phyloP scores from a whole-genome alignment of 1,284 basidiomycete genomes.

The Puccinia novopanici region DNA sequence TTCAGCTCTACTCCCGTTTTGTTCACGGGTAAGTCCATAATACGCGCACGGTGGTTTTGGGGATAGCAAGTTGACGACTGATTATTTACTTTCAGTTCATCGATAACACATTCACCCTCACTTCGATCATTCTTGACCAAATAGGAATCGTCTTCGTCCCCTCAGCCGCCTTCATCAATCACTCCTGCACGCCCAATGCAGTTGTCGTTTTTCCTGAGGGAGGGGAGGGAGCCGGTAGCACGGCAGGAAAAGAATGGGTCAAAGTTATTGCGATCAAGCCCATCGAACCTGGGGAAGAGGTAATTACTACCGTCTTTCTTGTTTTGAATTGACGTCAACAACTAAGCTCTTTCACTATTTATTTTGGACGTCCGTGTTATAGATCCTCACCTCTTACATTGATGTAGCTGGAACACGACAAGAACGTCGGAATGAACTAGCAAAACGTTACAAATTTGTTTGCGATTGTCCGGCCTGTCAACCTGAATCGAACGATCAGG shows the following conservation, averaged over 20 bases:
- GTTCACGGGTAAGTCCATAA: slow-evolving; percentile 27
- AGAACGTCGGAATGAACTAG: slow-evolving; percentile 67
- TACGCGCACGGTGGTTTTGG: too few relatives aligned
- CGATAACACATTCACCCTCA: slow-evolving; percentile 83
- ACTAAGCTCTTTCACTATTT: neutral
- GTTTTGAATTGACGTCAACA: neutral
- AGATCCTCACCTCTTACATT: slow-evolving; percentile 72
- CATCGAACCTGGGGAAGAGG: slow-evolving; percentile 72
- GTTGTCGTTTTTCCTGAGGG: slow-evolving; percentile 78
- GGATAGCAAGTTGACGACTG: neutral
- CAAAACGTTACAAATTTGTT: slow-evolving; percentile 75
- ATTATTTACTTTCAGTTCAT: slow-evolving; percentile 63
- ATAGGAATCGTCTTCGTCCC: slow-evolving; percentile 81
- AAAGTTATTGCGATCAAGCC: slow-evolving; percentile 71
- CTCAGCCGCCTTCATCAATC: slow-evolving; percentile 77
- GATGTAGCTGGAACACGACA: slow-evolving; percentile 73
- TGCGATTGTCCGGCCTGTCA: slow-evolving; percentile 72
- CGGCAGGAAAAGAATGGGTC: slow-evolving; percentile 63
- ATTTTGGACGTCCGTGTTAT: neutral
- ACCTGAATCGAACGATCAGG: slow-evolving; percentile 42
- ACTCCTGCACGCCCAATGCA: slow-evolving; percentile 86
- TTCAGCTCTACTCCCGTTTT: slow-evolving; percentile 42
- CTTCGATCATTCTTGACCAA: slow-evolving; percentile 72
- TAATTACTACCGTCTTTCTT: slow-evolving; percentile 55
- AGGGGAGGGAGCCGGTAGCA: slow-evolving; percentile 46